Base-by-base conservation (phyloP, 1,139 yeast genomes). In the Hanseniaspora uvarum region DNA sequence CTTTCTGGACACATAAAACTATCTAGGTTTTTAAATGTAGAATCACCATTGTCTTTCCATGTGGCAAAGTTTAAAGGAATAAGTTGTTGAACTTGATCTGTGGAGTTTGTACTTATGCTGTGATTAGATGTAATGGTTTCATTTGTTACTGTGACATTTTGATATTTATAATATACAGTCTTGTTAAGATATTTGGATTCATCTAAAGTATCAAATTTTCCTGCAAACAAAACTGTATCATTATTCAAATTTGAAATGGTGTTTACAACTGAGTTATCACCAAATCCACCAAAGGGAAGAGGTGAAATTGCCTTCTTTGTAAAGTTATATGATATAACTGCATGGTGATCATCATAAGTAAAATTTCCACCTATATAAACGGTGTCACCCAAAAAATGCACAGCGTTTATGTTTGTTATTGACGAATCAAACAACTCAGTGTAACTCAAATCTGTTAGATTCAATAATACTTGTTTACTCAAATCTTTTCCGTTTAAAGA, bases 341-440 rank as follows among this genome's bases (percentile, higher is more conserved):
- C 84, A 52, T 92, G 86, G 57, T 75, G 68, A 0, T 84, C 74
- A 56, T 78, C 72, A 56, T 70, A 82, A 16, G 74, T 67, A 61
- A 92, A 79, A 57, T 78, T 73, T 28, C 98, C 98, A 11, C 97
- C 98, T 53, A 86, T 75, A 63, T 86, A 88, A 0, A 88, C 74
- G 26, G 77, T 59, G 18, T 75, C 70, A 33, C 70, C 67, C 56
- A 75, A 77, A 61, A 61, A 77, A 75, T 63, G 74, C 72, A 61
- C 69, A 5, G 84, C 78, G 0, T 72, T 62, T 1, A 94, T 94
- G 39, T 69, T 60, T 1, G 70, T 58, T 57, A 74, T 67, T 58
- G 61, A 61, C 58, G 59, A 58, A 56, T 60, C 61, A 40, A 70
- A 74, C 21, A 84, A 68, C 2, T 72, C 63, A 16, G 70, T 62